Conservation (phyloP, 345 rosid genomes). For the Rhodamnia rubescens region DNA sequence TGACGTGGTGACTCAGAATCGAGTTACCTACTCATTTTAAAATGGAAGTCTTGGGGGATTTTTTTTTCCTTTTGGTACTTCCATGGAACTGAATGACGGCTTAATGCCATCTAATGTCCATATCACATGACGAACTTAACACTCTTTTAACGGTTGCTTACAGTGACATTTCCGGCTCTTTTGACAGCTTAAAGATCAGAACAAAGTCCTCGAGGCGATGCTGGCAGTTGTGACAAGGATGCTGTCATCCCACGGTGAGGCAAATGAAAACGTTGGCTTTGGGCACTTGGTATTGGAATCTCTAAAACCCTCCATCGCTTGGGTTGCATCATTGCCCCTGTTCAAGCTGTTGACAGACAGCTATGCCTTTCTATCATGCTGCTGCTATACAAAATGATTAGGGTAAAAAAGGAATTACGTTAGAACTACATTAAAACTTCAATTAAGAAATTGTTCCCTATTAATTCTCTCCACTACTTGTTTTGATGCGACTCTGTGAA, state of each 20-base stretch:
- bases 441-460: not conserved
- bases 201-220: slow-evolving; percentile 26
- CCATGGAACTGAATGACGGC: not conserved
- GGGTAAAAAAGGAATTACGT: not conserved
- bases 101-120: not conserved
- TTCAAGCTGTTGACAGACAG: not conserved
- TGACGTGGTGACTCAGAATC: not conserved
- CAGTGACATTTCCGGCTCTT: not conserved
- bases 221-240: not conserved
- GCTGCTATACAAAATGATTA: not conserved
- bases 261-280: not conserved
- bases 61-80: not conserved
- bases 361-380: not conserved
- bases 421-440: not conserved
- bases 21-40: not conserved
- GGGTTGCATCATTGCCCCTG: not conserved
- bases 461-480: not conserved
- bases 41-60: not conserved
- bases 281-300: not conserved
- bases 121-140: not conserved
- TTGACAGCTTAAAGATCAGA: slow-evolving; percentile 39
- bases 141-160: not conserved
- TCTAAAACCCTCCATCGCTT: not conserved
- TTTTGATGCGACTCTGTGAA: not conserved
- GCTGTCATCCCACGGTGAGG: not conserved